These are phyloP conservation scores for Phaffia rhodozyma DNA, from an alignment of 1,284 basidiomycete species.

Conservation along the genomic window DNA sequence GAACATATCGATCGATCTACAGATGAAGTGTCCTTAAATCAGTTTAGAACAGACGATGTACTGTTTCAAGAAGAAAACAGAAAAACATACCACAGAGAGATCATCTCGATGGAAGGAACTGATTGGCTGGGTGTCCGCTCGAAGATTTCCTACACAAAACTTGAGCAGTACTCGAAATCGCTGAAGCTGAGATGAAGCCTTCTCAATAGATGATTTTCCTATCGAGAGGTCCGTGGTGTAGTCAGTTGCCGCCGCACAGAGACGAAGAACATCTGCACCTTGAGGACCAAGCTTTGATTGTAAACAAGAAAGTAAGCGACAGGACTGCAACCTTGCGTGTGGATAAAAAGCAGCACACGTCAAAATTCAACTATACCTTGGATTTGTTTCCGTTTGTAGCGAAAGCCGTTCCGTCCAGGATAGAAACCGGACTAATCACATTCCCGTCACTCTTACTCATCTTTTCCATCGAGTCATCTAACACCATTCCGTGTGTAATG, in stretches of 20 bases:
- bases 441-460: constrained; percentile 99
- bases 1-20: constrained; percentile 70
- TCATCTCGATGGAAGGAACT: constrained; percentile 38
- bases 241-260: constrained; percentile 88
- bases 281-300: constrained; percentile 34
- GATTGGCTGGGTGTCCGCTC: constrained; percentile 31
- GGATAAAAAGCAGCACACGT: not conserved
- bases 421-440: constrained; percentile 67
- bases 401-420: constrained; percentile 51
- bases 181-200: constrained; percentile 64
- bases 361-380: not conserved
- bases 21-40: constrained; percentile 9
- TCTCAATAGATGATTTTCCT: constrained; percentile 62
- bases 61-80: not conserved
- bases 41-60: not conserved
- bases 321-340: not conserved
- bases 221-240: constrained; percentile 82
- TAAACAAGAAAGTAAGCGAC: not conserved
- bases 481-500: constrained; percentile 93
- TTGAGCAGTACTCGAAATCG: constrained; percentile 80
- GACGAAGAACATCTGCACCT: constrained; percentile 73
- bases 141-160: constrained; percentile 78
- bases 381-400: not conserved
- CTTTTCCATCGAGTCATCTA: constrained; percentile 83
- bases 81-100: constrained; percentile 49